A percentile compares a stretch with the other conserved stretches of the same genome.
phyloP scores from a whole-genome alignment of 192 early-diverging fungal genomes.

The Coemansia sp. region DNA sequence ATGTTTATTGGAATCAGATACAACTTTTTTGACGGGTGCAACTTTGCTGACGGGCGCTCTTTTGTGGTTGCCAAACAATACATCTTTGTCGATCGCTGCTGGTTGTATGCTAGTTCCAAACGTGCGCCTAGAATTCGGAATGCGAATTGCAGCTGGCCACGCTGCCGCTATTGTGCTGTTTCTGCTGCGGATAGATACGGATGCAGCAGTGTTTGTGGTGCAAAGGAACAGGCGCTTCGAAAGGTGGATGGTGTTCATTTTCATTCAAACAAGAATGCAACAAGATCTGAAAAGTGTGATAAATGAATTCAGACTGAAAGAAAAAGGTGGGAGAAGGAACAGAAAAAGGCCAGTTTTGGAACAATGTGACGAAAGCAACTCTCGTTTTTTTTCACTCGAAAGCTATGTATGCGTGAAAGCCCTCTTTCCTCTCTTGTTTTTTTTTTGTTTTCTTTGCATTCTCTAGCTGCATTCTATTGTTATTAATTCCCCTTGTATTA shows the following conservation, averaged over 20 bases:
- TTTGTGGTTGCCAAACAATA: too few relatives aligned
- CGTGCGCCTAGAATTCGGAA: background rate
- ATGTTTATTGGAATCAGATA: background rate
- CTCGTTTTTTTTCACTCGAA: background rate
- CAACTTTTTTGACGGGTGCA: background rate
- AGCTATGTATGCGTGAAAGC: background rate
- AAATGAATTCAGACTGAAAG: background rate
- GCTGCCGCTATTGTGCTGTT: background rate
- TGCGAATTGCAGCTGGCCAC: background rate
- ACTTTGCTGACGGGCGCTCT: background rate
- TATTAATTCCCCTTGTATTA: background rate
- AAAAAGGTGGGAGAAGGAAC: background rate
- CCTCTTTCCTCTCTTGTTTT: background rate
- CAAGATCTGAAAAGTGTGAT: background rate
- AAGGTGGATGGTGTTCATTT: background rate
- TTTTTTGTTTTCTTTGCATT: conserved; percentile 4
- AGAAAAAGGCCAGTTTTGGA: background rate
- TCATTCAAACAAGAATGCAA: background rate
- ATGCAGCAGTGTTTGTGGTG: background rate
- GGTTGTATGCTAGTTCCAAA: background rate
- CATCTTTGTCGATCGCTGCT: background rate
- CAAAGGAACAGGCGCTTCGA: background rate
- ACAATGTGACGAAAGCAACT: too few relatives aligned
- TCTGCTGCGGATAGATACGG: background rate
- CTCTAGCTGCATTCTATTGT: background rate